These are phyloP conservation scores for Arbutus unedo DNA, from an alignment of 148 eudicot genomes.

Conservation along the genomic window DNA sequence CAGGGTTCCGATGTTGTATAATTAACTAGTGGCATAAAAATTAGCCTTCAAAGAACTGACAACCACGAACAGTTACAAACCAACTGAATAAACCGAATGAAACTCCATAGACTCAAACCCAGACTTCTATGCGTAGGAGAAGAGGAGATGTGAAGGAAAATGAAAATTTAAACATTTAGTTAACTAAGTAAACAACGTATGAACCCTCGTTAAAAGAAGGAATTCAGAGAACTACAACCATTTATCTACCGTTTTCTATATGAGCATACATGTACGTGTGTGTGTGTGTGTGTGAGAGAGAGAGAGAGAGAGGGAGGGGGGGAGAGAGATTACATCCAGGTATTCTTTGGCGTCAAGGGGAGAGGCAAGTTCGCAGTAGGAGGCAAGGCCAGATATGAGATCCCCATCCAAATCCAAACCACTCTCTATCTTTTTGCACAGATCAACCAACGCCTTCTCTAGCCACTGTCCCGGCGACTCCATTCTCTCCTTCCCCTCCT, in stretches of 20 bases:
- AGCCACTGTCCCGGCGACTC: constrained; percentile 78
- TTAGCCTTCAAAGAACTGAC: background rate
- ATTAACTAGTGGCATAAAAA: background rate
- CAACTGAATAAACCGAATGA: background rate
- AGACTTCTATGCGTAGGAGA: background rate
- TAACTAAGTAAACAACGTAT: background rate
- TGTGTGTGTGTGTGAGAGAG: no score
- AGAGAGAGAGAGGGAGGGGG: constrained; percentile 3
- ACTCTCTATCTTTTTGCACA: constrained; percentile 44
- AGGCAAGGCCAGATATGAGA: constrained; percentile 88
- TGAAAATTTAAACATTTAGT: background rate
- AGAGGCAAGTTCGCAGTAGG: constrained; percentile 88
- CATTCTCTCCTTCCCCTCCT: constrained; percentile 29
- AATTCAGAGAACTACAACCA: background rate
- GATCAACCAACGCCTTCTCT: constrained; percentile 67
- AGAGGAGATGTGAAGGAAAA: background rate
- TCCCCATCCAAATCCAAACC: constrained; percentile 77
- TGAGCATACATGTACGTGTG: background rate
- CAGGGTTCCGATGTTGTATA: background rate
- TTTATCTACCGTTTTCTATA: background rate
- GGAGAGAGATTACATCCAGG: constrained; percentile 48
- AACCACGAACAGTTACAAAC: background rate
- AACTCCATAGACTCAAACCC: background rate
- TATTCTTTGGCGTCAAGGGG: constrained; percentile 94
- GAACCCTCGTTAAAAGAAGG: background rate